Evolutionary conservation across 2,329 filamentous ascomycete species (phyloP).

Genomic region (Colletotrichum karsti): DNA sequence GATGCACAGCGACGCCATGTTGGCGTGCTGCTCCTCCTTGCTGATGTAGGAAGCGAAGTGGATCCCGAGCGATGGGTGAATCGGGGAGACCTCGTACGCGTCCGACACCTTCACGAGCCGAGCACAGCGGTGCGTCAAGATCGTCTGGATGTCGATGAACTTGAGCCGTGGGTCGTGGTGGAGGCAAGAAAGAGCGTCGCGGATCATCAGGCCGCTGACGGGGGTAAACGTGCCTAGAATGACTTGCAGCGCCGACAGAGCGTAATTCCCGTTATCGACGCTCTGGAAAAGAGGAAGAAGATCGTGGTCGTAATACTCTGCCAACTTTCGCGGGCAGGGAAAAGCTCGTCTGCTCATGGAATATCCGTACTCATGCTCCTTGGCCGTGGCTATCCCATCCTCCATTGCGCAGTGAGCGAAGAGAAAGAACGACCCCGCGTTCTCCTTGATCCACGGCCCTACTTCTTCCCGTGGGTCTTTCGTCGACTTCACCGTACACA

Average conservation of each 20-base stretch:
- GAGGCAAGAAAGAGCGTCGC: conserved; percentile 16
- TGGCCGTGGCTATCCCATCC: conserved; percentile 6
- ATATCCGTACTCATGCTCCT: background rate
- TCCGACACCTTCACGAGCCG: conserved; percentile 21
- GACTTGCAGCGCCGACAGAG: background rate
- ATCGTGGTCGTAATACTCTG: conserved; percentile 25
- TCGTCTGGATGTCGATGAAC: conserved; percentile 7
- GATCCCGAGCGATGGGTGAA: conserved; percentile 11
- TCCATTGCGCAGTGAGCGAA: conserved; percentile 28
- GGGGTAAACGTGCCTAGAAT: background rate
- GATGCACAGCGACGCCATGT: conserved; percentile 32
- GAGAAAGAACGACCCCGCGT: conserved; percentile 26
- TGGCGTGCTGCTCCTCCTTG: conserved; percentile 24
- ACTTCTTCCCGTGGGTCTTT: background rate
- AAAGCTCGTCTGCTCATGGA: background rate
- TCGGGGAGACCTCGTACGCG: background rate
- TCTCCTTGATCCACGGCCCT: conserved; percentile 15
- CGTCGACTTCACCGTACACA: background rate
- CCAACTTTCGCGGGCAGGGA: conserved; percentile 23
- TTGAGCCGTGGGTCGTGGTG: background rate
- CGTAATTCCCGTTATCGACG: conserved; percentile 15
- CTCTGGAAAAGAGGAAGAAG: conserved; percentile 32
- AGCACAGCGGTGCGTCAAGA: conserved; percentile 16
- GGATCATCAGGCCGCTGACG: background rate
- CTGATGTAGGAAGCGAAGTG: conserved; percentile 22